Evolutionary conservation across 23 red algal species (phyloP), one percentile per base, ranked within the genome.

Genomic region (Pyropia haitanensis): DNA sequence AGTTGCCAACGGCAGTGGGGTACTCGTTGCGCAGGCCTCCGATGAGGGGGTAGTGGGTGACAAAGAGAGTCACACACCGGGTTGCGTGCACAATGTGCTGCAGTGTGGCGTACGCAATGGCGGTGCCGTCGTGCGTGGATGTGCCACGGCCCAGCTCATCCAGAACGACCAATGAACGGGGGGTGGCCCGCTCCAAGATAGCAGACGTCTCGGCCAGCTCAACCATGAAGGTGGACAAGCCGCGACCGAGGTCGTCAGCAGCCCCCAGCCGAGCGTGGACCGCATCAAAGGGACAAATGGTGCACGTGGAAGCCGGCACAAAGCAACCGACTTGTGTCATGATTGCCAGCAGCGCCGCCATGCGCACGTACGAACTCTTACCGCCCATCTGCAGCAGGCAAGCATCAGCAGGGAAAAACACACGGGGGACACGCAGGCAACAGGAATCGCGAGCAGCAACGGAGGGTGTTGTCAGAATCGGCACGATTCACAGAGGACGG

Each of bases 141-240:
- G 80, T 85, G 6, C 80, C 80, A 21, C 80, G 49, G n/a, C 80
- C 80, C 15, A 85, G 55, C 20, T 85, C 80, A 39, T 85, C 80
- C 19, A 85, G 24, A 22, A 76, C 26, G n/a, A 85, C 61, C 1
- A 85, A 69, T 19, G 80, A 85, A 22, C 57, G 64, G 1, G 20
- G 31, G 2, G 80, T 75, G 51, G 80, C 80, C 26, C 26, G 46
- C 26, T 73, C 25, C 44, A 85, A 29, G 5, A 85, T 48, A 9
- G 68, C 57, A 15, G 80, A 71, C 12, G 80, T 61, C 55, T 85
- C 80, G 0, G 46, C 20, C 70, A 85, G 65, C 66, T 85, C 80
- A 21, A 85, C 70, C 68, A 85, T 75, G 20, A 85, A 85, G 24
- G 80, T 85, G 7, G 62, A 68, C 48, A 77, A 56, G 28, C 65